Evolutionary conservation across 2,329 filamentous ascomycete genomes (phyloP).

Genomic region (Aspergillus uvarum): DNA sequence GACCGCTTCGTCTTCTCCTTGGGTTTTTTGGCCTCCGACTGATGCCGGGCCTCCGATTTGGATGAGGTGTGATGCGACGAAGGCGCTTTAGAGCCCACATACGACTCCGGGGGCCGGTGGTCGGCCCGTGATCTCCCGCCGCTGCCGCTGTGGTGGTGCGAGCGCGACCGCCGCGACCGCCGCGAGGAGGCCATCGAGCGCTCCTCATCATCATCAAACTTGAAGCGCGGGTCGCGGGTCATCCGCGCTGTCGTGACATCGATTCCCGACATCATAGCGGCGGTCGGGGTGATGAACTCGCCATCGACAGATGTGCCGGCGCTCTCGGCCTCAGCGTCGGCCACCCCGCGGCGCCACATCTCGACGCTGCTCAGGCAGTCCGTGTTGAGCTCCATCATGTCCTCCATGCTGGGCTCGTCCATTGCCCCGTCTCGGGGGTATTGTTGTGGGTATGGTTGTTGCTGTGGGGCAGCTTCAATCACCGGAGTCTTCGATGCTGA

Average conservation of each 20-base stretch:
- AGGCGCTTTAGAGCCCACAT: too few species aligned
- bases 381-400: conserved; percentile 55
- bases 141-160: conserved; percentile 16
- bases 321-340: conserved; percentile 55
- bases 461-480: background rate
- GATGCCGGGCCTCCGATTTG: too few species aligned
- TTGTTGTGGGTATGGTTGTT: background rate
- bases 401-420: conserved; percentile 48
- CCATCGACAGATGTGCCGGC: conserved; percentile 63
- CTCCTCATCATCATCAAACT: conserved; percentile 33
- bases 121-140: too few species aligned
- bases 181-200: conserved; percentile 35
- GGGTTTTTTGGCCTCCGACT: too few species aligned
- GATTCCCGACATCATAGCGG: conserved; percentile 50
- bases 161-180: conserved; percentile 35
- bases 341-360: conserved; percentile 63
- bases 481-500: conserved; percentile 32
- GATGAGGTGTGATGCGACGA: too few species aligned
- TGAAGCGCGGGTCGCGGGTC: conserved; percentile 35
- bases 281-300: conserved; percentile 63
- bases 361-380: conserved; percentile 59
- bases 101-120: too few species aligned
- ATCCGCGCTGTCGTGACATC: conserved; percentile 35
- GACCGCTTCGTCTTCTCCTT: too few species aligned
- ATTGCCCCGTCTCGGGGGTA: conserved; percentile 4